Percentiles rank a stretch among this genome's conserved stretches.
These are phyloP conservation scores for Buddleja alternifolia DNA, from an alignment of 257 asterid genomes.

Conservation along the genomic window DNA sequence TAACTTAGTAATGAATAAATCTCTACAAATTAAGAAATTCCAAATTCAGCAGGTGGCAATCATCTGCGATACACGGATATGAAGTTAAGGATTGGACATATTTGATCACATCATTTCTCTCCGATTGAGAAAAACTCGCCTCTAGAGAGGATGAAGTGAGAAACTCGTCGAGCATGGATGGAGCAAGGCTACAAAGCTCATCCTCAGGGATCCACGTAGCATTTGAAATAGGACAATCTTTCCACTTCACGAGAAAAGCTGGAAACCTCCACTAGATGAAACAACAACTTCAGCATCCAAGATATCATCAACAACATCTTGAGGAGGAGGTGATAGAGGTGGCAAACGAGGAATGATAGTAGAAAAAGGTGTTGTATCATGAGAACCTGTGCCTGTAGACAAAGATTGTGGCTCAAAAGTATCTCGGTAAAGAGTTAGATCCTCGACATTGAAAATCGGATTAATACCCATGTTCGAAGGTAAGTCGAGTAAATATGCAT, in stretches of 20 bases:
- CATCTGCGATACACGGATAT: too few relatives aligned
- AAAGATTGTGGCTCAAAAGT: slow-evolving; percentile 8
- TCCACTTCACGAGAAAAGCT: neutral
- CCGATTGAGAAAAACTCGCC: neutral
- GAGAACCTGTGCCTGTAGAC: too few relatives aligned
- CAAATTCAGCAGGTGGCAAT: too few relatives aligned
- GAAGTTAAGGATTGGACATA: too few relatives aligned
- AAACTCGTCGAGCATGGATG: neutral
- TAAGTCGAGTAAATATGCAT: slow-evolving; percentile 2
- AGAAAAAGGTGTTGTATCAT: neutral
- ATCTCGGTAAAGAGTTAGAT: neutral
- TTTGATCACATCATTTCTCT: neutral
- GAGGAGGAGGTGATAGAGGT: neutral
- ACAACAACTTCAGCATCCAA: neutral
- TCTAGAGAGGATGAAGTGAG: neutral
- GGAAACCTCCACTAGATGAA: neutral
- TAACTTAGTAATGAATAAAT: too few relatives aligned
- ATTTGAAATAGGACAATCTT: neutral
- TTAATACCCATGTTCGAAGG: neutral
- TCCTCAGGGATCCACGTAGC: neutral
- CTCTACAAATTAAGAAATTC: too few relatives aligned
- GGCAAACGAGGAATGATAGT: neutral
- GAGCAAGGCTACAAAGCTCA: neutral
- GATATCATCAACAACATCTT: neutral
- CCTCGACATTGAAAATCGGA: neutral